Conservation (phyloP, 1,284 basidiomycete species). For the Peniophora sp. region DNA sequence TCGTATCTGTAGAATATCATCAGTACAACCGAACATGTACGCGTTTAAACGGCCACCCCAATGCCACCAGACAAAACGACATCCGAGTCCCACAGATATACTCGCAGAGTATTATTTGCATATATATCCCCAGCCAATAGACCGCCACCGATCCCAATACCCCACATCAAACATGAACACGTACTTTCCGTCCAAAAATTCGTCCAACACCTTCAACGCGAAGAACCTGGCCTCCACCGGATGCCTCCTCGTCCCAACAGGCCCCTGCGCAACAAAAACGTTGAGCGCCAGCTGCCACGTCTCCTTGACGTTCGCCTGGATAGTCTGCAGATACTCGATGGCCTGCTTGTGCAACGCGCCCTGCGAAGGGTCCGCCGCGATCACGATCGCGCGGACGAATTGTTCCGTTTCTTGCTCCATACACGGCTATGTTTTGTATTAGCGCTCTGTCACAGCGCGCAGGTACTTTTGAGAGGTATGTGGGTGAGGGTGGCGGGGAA, state of each 20-base stretch:
- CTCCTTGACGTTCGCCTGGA: slow-evolving; percentile 68
- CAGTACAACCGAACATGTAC: not conserved
- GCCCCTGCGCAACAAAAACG: slow-evolving; percentile 58
- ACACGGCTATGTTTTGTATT: no score
- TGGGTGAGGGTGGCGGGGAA: not conserved
- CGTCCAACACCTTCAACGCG: slow-evolving; percentile 78
- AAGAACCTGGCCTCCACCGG: slow-evolving; percentile 76
- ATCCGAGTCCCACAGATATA: no score
- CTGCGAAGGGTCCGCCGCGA: slow-evolving; percentile 76
- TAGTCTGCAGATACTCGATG: slow-evolving; percentile 67
- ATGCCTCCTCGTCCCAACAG: slow-evolving; percentile 58
- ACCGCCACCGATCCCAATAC: no score
- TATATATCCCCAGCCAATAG: no score
- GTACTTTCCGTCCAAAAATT: slow-evolving; percentile 80
- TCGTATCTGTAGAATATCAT: slow-evolving; percentile 46
- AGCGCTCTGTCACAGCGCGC: no score
- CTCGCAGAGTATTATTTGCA: no score
- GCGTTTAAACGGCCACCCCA: no score
- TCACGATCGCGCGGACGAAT: slow-evolving; percentile 74
- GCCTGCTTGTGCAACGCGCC: slow-evolving; percentile 69
- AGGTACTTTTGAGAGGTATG: no score
- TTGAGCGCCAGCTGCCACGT: slow-evolving; percentile 76
- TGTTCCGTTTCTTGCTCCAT: slow-evolving; percentile 74
- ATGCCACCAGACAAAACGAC: no score
- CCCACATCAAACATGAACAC: slow-evolving; percentile 18